Conservation (phyloP, 345 rosid species). For the Schrenkiella parvula region DNA sequence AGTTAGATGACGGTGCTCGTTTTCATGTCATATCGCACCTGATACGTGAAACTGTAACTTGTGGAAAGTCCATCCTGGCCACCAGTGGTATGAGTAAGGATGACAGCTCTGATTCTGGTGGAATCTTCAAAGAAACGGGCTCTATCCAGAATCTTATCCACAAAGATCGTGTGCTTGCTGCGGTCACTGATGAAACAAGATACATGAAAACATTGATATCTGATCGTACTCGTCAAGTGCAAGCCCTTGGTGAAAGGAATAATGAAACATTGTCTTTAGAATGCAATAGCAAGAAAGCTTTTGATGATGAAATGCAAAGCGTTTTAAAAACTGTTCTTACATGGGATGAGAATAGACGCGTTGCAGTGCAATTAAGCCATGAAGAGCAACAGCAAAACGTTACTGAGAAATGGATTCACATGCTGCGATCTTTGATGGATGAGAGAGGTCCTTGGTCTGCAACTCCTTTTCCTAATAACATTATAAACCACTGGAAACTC, state of each 20-base stretch:
- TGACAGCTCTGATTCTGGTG: conserved; percentile 56
- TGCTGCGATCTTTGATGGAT: conserved; percentile 90
- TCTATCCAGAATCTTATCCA: conserved; percentile 74
- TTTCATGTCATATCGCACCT: conserved; percentile 85
- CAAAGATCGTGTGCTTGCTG: conserved; percentile 82
- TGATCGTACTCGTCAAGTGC: conserved; percentile 69
- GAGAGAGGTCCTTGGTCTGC: conserved; percentile 99
- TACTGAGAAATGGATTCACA: conserved; percentile 90
- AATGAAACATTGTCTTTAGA: conserved; percentile 58
- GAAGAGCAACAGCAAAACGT: conserved; percentile 93
- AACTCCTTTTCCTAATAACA: conserved; percentile 77
- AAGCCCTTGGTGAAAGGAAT: conserved; percentile 57
- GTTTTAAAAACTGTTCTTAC: conserved; percentile 56
- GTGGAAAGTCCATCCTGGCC: conserved; percentile 81
- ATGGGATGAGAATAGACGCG: conserved; percentile 79
- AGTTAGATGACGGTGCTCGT: conserved; percentile 83
- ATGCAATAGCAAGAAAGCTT: conserved; percentile 46
- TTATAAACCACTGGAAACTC: conserved; percentile 79
- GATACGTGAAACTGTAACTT: conserved; percentile 81
- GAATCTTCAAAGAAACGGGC: conserved; percentile 60
- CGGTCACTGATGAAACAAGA: conserved; percentile 77
- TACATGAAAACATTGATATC: conserved; percentile 56
- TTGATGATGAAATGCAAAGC: conserved; percentile 76
- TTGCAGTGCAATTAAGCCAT: conserved; percentile 55
- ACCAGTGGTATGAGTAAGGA: conserved; percentile 68